Percentiles rank a stretch among this genome's conserved stretches.
These are phyloP conservation scores for Chytriomyces sp. DNA, from an alignment of 192 early-diverging fungal species.

Conservation along the genomic window DNA sequence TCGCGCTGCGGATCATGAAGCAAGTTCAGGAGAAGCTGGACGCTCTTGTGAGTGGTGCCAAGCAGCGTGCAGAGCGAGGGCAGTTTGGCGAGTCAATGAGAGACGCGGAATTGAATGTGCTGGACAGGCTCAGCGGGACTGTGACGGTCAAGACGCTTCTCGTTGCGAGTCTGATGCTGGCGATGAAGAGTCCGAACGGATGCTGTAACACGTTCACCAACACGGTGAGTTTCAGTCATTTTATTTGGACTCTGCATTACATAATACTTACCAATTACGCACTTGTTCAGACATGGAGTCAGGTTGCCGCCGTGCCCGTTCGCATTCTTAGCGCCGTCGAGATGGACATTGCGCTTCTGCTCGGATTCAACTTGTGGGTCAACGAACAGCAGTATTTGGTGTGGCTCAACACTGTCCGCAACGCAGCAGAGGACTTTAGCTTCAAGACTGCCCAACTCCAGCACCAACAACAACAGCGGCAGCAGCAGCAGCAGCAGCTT, in stretches of 20 bases:
- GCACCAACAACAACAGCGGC: not conserved
- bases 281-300: constrained; percentile 23
- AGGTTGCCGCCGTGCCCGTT: constrained; percentile 9
- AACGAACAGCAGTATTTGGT: constrained; percentile 1
- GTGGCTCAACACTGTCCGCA: constrained; percentile 3
- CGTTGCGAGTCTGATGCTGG: constrained; percentile 24
- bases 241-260: not conserved
- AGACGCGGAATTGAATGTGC: not conserved
- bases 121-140: not conserved
- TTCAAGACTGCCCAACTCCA: not conserved
- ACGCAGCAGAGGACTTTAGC: constrained; percentile 13
- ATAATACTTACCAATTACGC: not conserved
- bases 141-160: constrained; percentile 9
- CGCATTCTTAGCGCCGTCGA: constrained; percentile 21
- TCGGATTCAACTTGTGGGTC: constrained; percentile 27
- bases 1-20: constrained; percentile 5
- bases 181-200: constrained; percentile 37
- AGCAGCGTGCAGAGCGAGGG: too few species aligned
- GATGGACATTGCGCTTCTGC: constrained; percentile 12
- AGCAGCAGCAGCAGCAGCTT: not conserved
- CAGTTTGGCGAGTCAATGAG: not conserved
- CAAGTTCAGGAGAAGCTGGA: constrained; percentile 9
- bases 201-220: constrained; percentile 35
- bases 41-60: not conserved
- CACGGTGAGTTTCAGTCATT: constrained; percentile 5